Conservation (phyloP, 768 basidiomycete species). For the Macrocybe gigantea region DNA sequence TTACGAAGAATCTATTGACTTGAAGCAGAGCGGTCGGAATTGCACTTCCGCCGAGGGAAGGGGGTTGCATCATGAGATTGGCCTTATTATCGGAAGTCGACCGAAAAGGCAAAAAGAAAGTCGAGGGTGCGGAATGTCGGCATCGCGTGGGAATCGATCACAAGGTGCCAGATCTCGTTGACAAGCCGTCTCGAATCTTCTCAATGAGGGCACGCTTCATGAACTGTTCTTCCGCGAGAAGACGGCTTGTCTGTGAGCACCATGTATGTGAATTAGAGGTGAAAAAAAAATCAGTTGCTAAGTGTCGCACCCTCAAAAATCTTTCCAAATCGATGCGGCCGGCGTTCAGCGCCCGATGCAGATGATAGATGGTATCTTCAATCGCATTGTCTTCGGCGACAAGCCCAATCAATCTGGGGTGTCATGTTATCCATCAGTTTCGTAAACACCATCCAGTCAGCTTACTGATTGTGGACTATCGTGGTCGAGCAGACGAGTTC, state of each 20-base stretch:
- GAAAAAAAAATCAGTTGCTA: conserved; percentile 8
- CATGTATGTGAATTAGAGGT: neutral
- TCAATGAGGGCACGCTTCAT: conserved; percentile 94
- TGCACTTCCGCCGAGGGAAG: no score
- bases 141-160: conserved; percentile 24
- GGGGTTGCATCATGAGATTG: no score
- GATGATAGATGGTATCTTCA: conserved; percentile 96
- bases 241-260: conserved; percentile 61
- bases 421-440: conserved; percentile 7
- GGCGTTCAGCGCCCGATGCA: conserved; percentile 87
- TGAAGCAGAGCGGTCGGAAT: no score
- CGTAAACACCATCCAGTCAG: conserved; percentile 9
- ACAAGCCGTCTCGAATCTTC: conserved; percentile 69
- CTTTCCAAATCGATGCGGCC: conserved; percentile 92
- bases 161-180: conserved; percentile 38
- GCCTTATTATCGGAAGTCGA: neutral
- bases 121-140: conserved; percentile 5
- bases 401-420: conserved; percentile 77
- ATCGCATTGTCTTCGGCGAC: conserved; percentile 99
- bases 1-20: no score
- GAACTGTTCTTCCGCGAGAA: conserved; percentile 93
- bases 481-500: conserved; percentile 94
- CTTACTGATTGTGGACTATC: conserved; percentile 96
- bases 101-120: conserved; percentile 8
- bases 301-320: conserved; percentile 74